A percentile compares a stretch with the other conserved stretches of the same genome.
Evolutionary conservation across 805 yeast genomes (phyloP).

Genomic region (Maudiozyma saulgeensis): DNA sequence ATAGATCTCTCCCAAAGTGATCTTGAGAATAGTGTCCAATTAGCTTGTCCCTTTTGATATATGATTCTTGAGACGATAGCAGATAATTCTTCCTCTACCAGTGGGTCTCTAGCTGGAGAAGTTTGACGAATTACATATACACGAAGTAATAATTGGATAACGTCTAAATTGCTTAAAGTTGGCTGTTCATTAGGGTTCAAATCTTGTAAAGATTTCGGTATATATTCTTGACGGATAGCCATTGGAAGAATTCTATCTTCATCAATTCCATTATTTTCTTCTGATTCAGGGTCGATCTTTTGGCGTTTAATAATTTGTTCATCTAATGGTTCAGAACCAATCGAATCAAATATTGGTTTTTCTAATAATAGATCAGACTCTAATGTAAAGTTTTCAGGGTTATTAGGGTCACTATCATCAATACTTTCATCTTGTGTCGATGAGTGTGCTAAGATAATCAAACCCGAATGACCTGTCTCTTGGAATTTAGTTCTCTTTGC

Average conservation of each 20-base stretch:
- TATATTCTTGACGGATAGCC: constrained; percentile 50
- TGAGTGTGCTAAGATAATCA: constrained; percentile 65
- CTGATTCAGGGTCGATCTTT: constrained; percentile 8
- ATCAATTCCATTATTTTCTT: constrained; percentile 27
- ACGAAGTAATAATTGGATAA: constrained; percentile 63
- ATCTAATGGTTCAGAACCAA: constrained; percentile 40
- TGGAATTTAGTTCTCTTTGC: constrained; percentile 85
- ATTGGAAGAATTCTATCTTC: constrained; percentile 49
- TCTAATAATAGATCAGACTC: constrained; percentile 75
- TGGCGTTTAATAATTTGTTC: constrained; percentile 33
- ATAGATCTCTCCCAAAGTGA: constrained; percentile 86
- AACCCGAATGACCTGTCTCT: constrained; percentile 55
- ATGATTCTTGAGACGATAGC: constrained; percentile 70
- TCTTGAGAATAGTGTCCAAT: constrained; percentile 71
- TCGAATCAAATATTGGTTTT: constrained; percentile 56
- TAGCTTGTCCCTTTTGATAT: constrained; percentile 31
- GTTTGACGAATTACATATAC: constrained; percentile 53
- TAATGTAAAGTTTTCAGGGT: constrained; percentile 51
- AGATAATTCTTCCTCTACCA: constrained; percentile 74
- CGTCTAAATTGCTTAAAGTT: constrained; percentile 55
- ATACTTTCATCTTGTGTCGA: constrained; percentile 9
- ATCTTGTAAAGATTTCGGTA: constrained; percentile 43
- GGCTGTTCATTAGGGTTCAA: constrained; percentile 84
- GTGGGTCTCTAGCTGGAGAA: constrained; percentile 58
- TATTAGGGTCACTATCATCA: constrained; percentile 13